These are phyloP conservation scores for Nasturtium officinale DNA, from an alignment of 345 rosid species.

Conservation along the genomic window DNA sequence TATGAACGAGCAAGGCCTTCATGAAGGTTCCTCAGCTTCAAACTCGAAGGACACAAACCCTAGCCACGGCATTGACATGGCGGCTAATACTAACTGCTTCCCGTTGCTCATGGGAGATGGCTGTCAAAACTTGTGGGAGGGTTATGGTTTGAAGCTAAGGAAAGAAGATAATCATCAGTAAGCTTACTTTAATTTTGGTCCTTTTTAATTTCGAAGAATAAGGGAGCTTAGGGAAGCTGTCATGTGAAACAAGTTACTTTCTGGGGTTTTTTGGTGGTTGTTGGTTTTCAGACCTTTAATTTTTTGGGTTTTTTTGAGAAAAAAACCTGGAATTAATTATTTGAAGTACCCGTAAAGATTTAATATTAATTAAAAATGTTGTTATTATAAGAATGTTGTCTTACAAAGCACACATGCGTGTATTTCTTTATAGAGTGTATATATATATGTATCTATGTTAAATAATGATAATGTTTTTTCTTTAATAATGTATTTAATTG, in stretches of 20 bases:
- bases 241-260: background rate
- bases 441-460: no score
- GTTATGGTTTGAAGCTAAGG: slow-evolving; percentile 61
- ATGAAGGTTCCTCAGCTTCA: slow-evolving; percentile 44
- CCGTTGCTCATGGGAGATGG: slow-evolving; percentile 67
- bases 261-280: no score
- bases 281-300: no score
- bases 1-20: slow-evolving; percentile 22
- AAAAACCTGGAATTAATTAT: background rate
- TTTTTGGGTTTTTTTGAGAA: no score
- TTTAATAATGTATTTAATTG: background rate
- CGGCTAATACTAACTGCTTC: slow-evolving; percentile 57
- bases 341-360: no score
- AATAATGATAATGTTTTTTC: background rate
- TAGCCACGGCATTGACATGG: slow-evolving; percentile 35
- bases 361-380: no score
- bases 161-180: slow-evolving; percentile 54
- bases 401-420: no score
- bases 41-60: slow-evolving; percentile 48
- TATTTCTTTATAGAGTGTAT: no score
- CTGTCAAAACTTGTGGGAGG: slow-evolving; percentile 63
- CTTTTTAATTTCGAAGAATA: background rate
- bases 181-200: background rate
- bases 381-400: no score
- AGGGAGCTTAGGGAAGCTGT: background rate